Evolutionary conservation across 2,329 filamentous ascomycete species (phyloP), one percentile per base, ranked within the genome.

Genomic region (Seiridium unicorne): DNA sequence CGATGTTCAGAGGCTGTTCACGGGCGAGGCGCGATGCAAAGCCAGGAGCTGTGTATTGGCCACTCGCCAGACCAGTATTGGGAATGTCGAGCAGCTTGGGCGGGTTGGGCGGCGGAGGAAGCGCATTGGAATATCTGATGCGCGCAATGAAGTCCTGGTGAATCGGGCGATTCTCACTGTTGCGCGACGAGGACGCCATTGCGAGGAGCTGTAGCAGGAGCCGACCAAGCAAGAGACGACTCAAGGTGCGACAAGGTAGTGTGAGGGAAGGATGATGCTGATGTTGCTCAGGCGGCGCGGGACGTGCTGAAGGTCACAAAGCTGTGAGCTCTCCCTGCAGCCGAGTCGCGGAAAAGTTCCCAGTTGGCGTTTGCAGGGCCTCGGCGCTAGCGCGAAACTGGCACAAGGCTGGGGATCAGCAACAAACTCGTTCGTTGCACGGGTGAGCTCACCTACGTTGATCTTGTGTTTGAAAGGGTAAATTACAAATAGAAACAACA

Each of bases 121-220:
- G 88, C 68, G 92, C 89, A 86, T 99, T 99, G 71, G 92, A 93
- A 76, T 96, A 99, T 76, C 95, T 88, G 71, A 97, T 92, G 69
- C 93, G 90, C 64, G 93, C 94, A 73, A 99, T 97, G 78, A 97
- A 98, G 77, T 99, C 95, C 78, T 99, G 95, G 73, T 96, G 92
- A 69, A 88, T 81, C 70, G 85, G 81, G 74, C 85, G 83, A 56
- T 72, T 70, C 74, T 85, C 83, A 73, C 82, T 80, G 64, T 72
- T 73, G 66, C 76, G 77, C 63, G 78, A 76, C 61, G 77, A 78
- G 59, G 76, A 77, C 58, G 77, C 75, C 76, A 79, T 79, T 18
- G 59, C 40, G 8, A 31, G 26, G 31, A 38, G n/a, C 9, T 36
- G 10, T 35, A 8, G 49, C 53, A 26, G 53, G 31, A 26, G 18